Evolutionary conservation across 257 asterid genomes (phyloP), one percentile per base, ranked within the genome.

Genomic region (Penstemon newberryi): DNA sequence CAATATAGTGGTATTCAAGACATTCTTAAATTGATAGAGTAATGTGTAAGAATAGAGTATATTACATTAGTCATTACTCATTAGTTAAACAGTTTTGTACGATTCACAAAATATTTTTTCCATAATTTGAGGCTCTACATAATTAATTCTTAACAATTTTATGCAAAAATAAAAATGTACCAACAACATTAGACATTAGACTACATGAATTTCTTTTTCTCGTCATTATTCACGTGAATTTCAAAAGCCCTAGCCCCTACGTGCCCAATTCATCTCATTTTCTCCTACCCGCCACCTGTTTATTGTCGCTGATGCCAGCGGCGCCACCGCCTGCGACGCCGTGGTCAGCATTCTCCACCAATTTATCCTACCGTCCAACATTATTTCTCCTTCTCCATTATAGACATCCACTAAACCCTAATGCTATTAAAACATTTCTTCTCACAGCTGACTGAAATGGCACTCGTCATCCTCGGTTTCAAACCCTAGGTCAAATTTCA

Each of bases 291-390:
- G 25, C 57, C 55, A 43, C 64, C 63, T 39, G 59, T 59, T 44
- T 40, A 18, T 38, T 59, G 18, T 37, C 33, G 73, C 67, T 43
- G 57, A 13, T 7, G 66, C 33, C 71, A 54, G 47, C 65, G 5
- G 56, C 75, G 70, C 69, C 69, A n/a, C 8, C 38, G 42, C 46
- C 73, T 13, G 45, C 39, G n/a, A 10, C 52, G 65, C 65, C 65
- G 13, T 57, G 65, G 44, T 50, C 37, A 8, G 33, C 19, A 36
- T 25, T 25, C 46, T 6, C 12, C 11, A 49, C 42, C 69, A 44
- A 2, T 25, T 10, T 13, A 8, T 25, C 0, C 8, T 41, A 11
- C 56, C 13, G 12, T 53, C 18, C 36, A 39, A 47, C 8, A 55
- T 41, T 3, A 4, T 70, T 69, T 46, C 39, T 37, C 60, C 1